Evolutionary conservation across 2,329 filamentous ascomycete species (phyloP).

Genomic region (Sclerotiophoma versabilis): DNA sequence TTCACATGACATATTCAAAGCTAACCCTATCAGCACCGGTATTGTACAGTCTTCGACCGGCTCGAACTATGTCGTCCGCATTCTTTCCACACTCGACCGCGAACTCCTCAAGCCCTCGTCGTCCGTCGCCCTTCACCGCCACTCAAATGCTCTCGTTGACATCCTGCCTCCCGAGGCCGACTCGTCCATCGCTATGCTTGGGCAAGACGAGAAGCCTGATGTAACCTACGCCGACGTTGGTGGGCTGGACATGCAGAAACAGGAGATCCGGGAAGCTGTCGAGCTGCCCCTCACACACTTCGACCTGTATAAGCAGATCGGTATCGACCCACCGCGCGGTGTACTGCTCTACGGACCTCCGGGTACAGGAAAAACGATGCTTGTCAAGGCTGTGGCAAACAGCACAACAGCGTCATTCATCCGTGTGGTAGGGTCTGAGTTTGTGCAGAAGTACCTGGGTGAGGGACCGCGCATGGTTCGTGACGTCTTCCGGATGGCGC

Average conservation of each 20-base stretch:
- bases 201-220: constrained; percentile 95
- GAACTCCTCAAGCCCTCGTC: constrained; percentile 98
- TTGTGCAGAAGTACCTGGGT: constrained; percentile 98
- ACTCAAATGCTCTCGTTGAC: constrained; percentile 98
- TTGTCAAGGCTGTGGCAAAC: constrained; percentile 98
- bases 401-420: constrained; percentile 98
- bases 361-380: constrained; percentile 95
- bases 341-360: constrained; percentile 96
- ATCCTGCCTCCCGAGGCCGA: constrained; percentile 99
- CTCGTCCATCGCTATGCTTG: constrained; percentile 98
- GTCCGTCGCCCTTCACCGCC: constrained; percentile 94
- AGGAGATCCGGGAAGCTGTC: constrained; percentile 97
- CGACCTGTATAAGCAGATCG: constrained; percentile 98
- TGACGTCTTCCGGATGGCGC: constrained; percentile 98
- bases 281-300: constrained; percentile 97
- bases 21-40: constrained; percentile 72
- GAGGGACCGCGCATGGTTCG: constrained; percentile 98
- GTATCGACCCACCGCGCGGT: constrained; percentile 96
- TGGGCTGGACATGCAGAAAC: constrained; percentile 99
- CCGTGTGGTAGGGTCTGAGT: constrained; percentile 96
- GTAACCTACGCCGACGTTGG: constrained; percentile 98
- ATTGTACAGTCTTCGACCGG: constrained; percentile 98
- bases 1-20: neutral
- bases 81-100: constrained; percentile 96
- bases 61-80: constrained; percentile 98